These are phyloP conservation scores for Hemerocallis citrina DNA, from an alignment of 106 monocot species.

Conservation along the genomic window DNA sequence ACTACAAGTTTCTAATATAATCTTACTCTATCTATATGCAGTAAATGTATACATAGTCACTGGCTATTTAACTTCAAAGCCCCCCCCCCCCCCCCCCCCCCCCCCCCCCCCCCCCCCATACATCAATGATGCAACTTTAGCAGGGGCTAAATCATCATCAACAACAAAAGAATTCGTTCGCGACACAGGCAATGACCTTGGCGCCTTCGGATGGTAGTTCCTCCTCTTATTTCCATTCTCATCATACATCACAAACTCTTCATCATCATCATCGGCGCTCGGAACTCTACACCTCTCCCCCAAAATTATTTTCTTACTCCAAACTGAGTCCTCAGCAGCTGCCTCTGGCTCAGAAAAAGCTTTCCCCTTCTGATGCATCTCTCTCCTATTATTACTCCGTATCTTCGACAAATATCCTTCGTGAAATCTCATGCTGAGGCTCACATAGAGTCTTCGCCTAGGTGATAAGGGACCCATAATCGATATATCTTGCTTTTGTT, in stretches of 20 bases:
- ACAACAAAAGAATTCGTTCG: constrained; percentile 20
- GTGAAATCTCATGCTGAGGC: constrained; percentile 27
- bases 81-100: too few species aligned
- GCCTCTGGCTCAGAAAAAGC: neutral
- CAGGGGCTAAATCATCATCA: too few species aligned
- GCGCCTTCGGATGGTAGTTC: constrained; percentile 23
- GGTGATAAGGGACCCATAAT: too few species aligned
- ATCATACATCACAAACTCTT: constrained; percentile 7
- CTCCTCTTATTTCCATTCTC: constrained; percentile 6
- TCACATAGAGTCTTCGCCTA: constrained; percentile 11
- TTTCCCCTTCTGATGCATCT: constrained; percentile 1
- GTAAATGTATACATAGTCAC: too few species aligned
- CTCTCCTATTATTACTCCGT: constrained; percentile 11
- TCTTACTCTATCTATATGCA: too few species aligned
- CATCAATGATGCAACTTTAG: too few species aligned
- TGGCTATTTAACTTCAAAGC: too few species aligned
- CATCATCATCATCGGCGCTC: constrained; percentile 8
- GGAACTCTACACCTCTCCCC: constrained; percentile 41
- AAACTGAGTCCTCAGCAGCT: constrained; percentile 5
- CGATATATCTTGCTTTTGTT: neutral
- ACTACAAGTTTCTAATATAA: too few species aligned
- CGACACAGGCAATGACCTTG: constrained; percentile 24
- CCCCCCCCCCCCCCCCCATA: too few species aligned
- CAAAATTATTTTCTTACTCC: constrained; percentile 47
- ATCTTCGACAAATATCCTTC: constrained; percentile 19